These are phyloP conservation scores for Phytophthora brassicae DNA, from an alignment of 352 stramenopile genomes.

Conservation along the genomic window DNA sequence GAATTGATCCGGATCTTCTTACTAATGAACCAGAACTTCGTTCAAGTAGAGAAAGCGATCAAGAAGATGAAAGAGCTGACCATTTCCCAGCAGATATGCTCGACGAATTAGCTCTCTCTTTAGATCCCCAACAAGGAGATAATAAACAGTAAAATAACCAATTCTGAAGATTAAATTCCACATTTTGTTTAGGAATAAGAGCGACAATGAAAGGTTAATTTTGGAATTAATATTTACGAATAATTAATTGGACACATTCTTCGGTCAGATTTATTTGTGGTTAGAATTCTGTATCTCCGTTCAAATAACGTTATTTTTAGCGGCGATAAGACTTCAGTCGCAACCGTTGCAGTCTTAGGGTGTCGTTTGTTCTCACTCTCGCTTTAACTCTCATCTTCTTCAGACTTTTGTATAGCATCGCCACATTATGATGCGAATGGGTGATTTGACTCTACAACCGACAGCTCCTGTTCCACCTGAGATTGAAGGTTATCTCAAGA, in stretches of 20 bases:
- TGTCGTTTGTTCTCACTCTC: constrained; percentile 21
- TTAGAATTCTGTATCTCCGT: no score
- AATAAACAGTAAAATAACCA: background rate
- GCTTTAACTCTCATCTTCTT: constrained; percentile 1
- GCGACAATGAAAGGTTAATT: background rate
- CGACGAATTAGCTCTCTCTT: constrained; percentile 22
- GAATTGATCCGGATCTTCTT: constrained; percentile 8
- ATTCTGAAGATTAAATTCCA: no score
- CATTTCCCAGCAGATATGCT: constrained; percentile 27
- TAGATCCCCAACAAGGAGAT: constrained; percentile 21
- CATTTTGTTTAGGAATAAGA: no score
- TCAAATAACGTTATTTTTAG: no score
- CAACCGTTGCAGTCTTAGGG: constrained; percentile 24
- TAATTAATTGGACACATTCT: no score
- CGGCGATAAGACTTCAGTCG: constrained; percentile 21
- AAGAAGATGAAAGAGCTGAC: constrained; percentile 25
- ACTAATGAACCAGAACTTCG: constrained; percentile 18
- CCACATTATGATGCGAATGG: constrained; percentile 23
- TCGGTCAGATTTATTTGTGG: no score
- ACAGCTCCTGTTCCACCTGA: constrained; percentile 60
- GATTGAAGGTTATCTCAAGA: constrained; percentile 87
- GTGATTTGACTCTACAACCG: constrained; percentile 30
- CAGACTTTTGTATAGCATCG: no score
- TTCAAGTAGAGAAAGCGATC: constrained; percentile 5
- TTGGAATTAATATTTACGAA: no score